A percentile compares a stretch with the other conserved stretches of the same genome.
These are phyloP conservation scores for Cyclocybe aegerita DNA, from an alignment of 768 basidiomycete genomes.

Conservation along the genomic window DNA sequence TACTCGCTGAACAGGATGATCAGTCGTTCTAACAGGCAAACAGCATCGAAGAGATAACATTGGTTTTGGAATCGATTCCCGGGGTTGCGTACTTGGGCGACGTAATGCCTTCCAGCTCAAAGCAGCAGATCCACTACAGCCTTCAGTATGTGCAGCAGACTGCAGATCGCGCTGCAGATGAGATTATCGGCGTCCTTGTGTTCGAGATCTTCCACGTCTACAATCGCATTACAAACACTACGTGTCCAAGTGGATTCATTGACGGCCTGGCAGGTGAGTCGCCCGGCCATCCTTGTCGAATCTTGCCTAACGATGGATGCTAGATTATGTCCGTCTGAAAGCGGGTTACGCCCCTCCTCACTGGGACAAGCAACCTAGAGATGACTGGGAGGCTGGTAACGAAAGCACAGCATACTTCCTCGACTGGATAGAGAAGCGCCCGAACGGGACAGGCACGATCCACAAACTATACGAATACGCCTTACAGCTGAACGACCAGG, in stretches of 20 bases:
- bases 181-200: too few relatives aligned
- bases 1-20: too few relatives aligned
- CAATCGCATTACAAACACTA: too few relatives aligned
- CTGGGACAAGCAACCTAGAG: conserved; percentile 1
- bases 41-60: too few relatives aligned
- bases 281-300: neutral
- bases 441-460: conserved; percentile 2
- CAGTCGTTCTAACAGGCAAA: too few relatives aligned
- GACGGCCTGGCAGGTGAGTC: neutral
- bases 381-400: conserved; percentile 6
- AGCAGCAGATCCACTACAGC: too few relatives aligned
- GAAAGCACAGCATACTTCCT: conserved; percentile 12
- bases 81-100: too few relatives aligned
- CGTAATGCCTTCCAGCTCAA: too few relatives aligned
- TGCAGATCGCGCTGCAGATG: too few relatives aligned
- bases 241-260: neutral
- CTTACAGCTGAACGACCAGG: neutral
- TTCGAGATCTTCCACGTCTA: too few relatives aligned
- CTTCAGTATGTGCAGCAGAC: too few relatives aligned
- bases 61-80: too few relatives aligned
- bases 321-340: conserved; percentile 11
- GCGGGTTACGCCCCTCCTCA: conserved; percentile 7
- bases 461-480: neutral
- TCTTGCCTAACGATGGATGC: neutral
- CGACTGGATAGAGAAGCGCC: conserved; percentile 6